A percentile compares a stretch with the other conserved stretches of the same genome.
phyloP scores from a whole-genome alignment of 345 rosid genomes.

The Aquilaria malaccensis region DNA sequence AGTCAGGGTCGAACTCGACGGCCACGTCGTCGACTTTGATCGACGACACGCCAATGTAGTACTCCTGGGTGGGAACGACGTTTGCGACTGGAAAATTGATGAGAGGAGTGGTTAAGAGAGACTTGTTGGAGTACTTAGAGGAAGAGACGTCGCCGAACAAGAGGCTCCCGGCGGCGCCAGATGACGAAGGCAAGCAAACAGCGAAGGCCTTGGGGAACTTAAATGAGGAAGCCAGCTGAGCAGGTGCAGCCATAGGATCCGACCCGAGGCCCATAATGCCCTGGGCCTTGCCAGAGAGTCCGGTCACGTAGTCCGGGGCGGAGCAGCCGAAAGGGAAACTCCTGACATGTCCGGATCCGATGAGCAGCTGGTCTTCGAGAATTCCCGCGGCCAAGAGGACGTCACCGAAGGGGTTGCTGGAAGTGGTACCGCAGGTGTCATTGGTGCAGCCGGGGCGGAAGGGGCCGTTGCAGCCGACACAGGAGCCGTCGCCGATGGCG shows the following conservation, averaged over 20 bases:
- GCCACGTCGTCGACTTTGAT: slow-evolving; percentile 13
- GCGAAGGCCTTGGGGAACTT: neutral
- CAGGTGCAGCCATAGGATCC: neutral
- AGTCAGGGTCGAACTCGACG: neutral
- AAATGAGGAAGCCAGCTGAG: slow-evolving; percentile 6
- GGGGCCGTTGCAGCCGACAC: neutral
- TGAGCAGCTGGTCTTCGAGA: neutral
- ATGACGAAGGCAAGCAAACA: slow-evolving; percentile 22
- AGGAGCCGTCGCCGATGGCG: neutral
- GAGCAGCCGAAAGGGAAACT: neutral
- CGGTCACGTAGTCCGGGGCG: neutral
- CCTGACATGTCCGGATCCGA: neutral
- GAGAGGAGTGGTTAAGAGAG: slow-evolving; percentile 16
- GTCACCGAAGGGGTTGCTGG: neutral
- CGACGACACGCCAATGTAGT: slow-evolving; percentile 22
- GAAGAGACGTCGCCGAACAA: slow-evolving; percentile 13
- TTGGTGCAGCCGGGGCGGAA: neutral
- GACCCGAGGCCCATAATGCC: slow-evolving; percentile 14
- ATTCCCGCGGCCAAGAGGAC: neutral
- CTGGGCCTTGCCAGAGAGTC: neutral
- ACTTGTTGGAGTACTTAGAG: neutral
- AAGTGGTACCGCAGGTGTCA: neutral
- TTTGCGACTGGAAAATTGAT: slow-evolving; percentile 8
- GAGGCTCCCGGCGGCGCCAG: neutral
- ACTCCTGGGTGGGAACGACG: slow-evolving; percentile 6